phyloP scores from a whole-genome alignment of 768 basidiomycete genomes.

The Trametes meyenii region DNA sequence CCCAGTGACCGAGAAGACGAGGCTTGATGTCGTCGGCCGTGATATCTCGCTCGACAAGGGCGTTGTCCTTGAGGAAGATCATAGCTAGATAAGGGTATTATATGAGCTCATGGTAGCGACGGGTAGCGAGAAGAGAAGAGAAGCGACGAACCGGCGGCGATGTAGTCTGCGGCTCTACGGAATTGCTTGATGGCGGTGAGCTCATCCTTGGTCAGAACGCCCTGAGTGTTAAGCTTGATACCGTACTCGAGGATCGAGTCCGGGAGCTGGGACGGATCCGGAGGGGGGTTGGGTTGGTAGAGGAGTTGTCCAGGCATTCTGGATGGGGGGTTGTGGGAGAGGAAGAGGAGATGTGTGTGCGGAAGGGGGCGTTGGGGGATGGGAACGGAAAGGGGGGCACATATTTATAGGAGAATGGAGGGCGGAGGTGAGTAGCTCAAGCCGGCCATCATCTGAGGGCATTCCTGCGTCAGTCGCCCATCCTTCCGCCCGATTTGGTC shows the following conservation, averaged over 20 bases:
- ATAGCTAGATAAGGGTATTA: slow-evolving; percentile 51
- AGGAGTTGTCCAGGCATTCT: slow-evolving; percentile 63
- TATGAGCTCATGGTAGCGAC: background rate
- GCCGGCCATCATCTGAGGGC: too few species aligned
- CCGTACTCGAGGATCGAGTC: slow-evolving; percentile 54
- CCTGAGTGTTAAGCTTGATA: slow-evolving; percentile 49
- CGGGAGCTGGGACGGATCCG: slow-evolving; percentile 69
- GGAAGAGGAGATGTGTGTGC: slow-evolving; percentile 2
- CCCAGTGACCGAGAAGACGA: slow-evolving; percentile 84
- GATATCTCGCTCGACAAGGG: slow-evolving; percentile 62
- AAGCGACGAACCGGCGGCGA: slow-evolving; percentile 58
- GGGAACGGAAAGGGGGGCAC: background rate
- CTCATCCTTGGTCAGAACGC: slow-evolving; percentile 53
- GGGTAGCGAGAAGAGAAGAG: background rate
- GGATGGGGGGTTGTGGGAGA: slow-evolving; percentile 2
- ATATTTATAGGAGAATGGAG: slow-evolving; percentile 13
- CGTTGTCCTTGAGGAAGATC: slow-evolving; percentile 82
- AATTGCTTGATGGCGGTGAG: slow-evolving; percentile 55
- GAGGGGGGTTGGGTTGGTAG: slow-evolving; percentile 64
- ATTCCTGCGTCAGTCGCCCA: too few species aligned
- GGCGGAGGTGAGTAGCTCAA: background rate
- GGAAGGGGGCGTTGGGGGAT: background rate
- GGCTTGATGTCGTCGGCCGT: slow-evolving; percentile 75
- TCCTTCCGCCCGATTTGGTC: too few species aligned
- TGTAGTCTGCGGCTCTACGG: slow-evolving; percentile 66